Conservation (phyloP, 1,284 basidiomycete species). For the Lignosus rhinocerotis region DNA sequence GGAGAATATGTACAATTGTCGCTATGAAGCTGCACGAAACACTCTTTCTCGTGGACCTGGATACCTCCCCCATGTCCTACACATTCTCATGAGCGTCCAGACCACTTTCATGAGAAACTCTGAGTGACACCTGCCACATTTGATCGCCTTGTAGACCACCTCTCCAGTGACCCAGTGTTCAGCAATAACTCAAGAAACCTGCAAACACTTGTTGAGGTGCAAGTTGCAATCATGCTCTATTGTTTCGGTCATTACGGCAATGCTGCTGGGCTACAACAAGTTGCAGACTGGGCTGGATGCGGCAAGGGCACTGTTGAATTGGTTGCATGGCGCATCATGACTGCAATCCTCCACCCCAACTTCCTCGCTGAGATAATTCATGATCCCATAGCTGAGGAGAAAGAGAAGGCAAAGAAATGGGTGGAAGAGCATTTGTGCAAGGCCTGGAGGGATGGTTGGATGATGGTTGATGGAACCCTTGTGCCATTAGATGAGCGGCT, state of each 20-base stretch:
- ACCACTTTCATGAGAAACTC: slow-evolving; percentile 4
- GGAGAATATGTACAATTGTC: neutral
- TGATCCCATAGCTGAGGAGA: slow-evolving; percentile 4
- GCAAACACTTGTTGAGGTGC: slow-evolving; percentile 36
- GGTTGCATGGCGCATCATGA: slow-evolving; percentile 33
- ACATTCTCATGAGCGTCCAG: slow-evolving; percentile 2
- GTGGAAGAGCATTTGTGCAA: slow-evolving; percentile 34
- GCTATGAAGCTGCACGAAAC: neutral
- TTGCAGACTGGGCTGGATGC: slow-evolving; percentile 34
- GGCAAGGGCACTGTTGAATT: slow-evolving; percentile 35
- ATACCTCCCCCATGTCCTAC: slow-evolving; percentile 2
- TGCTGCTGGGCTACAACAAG: slow-evolving; percentile 32
- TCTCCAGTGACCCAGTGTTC: slow-evolving; percentile 36
- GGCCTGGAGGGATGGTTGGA: slow-evolving; percentile 37
- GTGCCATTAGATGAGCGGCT: slow-evolving; percentile 36
- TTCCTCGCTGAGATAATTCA: slow-evolving; percentile 3
- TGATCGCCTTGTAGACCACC: slow-evolving; percentile 30
- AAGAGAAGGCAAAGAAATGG: slow-evolving; percentile 26
- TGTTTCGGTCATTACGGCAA: slow-evolving; percentile 39
- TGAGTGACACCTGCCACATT: slow-evolving; percentile 35
- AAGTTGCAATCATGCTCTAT: slow-evolving; percentile 40
- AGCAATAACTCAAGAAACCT: slow-evolving; percentile 28
- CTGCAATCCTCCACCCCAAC: slow-evolving; percentile 27
- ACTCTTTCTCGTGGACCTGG: neutral
- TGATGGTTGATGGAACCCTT: slow-evolving; percentile 41